Evolutionary conservation across 176 grass and related monocot genomes (phyloP), one percentile per base, ranked within the genome.

Genomic region (Luzula sylvatica): DNA sequence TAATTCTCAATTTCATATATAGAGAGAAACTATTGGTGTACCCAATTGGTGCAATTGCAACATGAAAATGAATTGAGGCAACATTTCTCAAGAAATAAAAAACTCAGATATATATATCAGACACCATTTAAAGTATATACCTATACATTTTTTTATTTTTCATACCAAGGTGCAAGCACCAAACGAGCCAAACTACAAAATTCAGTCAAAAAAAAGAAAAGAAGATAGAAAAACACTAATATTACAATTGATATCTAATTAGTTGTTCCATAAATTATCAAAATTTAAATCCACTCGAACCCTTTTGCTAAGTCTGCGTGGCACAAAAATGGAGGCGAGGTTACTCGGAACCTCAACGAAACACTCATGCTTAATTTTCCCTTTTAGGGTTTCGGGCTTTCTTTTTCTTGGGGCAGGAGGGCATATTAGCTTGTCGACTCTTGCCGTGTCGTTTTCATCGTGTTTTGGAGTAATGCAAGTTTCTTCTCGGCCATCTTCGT

Each of bases 401-500:
- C 66, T 67, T 56, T 78, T 95, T 63, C 73, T 60, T 1, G 88
- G 88, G 1, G 88, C 72, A 8, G 83, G 70, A 2, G 89, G 89
- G 61, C 83, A 85, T 52, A 67, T 70, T 14, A 42, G 39, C n/a
- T n/a, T n/a, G 30, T 4, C 30, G 2, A 52, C 42, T 3, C 76
- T 55, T 55, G 51, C 43, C 13, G 83, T 43, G 8, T 49, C 15
- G 45, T 66, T 57, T 2, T 66, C 55, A 0, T 52, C 58, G 23
- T 71, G 66, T 23, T 70, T 88, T 9, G 90, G 90, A 3, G 90
- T 96, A 5, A 41, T 52, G 56, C 77, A 95, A 43, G 51, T 62
- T 3, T 42, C 53, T 23, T 68, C 61, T 9, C 3, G 40, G 11
- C 3, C 16, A 8, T 39, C 39, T 22, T 11, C 40, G 6, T 40